Evolutionary conservation across 208 protist species (phyloP), one percentile per base, ranked within the genome.

Genomic region (Crithidia expoeki): DNA sequence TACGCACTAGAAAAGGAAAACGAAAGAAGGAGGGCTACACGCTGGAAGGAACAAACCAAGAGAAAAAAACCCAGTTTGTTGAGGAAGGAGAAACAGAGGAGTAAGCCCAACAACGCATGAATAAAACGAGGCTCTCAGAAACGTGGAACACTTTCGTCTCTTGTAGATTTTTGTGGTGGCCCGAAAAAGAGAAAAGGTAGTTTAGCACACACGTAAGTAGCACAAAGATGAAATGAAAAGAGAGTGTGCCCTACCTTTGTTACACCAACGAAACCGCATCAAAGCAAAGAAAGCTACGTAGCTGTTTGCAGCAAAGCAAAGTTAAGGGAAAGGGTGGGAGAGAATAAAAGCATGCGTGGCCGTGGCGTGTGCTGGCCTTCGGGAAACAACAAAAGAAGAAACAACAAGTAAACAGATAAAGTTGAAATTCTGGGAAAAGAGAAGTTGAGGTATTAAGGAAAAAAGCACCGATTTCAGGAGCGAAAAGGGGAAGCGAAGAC

Each of bases 381-480:
- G 56, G 12, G 51, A 49, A 49, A 27, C 6, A 60, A 19, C 2
- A 16, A 46, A 49, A 28, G 38, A 19, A 32, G 32, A 53, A 60
- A 50, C 12, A 34, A 44, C 34, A 32, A 40, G 27, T 49, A 57
- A 47, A 50, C 30, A 28, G 23, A 59, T 1, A 27, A 52, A 68
- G 63, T 59, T 57, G 52, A 40, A 11, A 50, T 40, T 69, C 42
- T 69, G 25, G 27, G 28, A 32, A 50, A 12, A 49, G 51, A 69
- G 64, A 52, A 67, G 61, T 67, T 67, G 61, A 51, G 34, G 14
- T 19, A 21, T 21, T 21, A 52, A 59, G 4, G 62, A 73, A 65
- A 42, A 28, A 66, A 32, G 46, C 28, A 55, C 25, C 30, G 30
- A 30, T 57, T 46, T 36, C 30, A 53, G 42, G 2, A 50, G 21